Conservation (phyloP, 345 rosid species). For the Syzygium oleosum region DNA sequence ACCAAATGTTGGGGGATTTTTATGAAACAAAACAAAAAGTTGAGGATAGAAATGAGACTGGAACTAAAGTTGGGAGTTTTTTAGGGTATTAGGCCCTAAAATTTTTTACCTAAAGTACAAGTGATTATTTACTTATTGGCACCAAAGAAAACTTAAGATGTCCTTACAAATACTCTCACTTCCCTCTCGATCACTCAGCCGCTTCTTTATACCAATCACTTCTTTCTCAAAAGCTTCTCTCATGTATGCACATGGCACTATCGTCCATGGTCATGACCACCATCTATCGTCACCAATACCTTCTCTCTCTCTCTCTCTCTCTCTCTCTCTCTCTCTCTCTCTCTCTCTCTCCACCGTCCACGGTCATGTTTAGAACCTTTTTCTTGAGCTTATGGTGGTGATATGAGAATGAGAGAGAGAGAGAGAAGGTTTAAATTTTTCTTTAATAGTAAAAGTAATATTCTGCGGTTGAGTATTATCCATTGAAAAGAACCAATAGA, state of each 20-base stretch:
- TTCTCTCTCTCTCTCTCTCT: neutral
- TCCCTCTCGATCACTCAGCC: neutral
- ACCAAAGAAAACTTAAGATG: neutral
- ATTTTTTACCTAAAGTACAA: neutral
- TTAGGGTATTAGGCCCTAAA: neutral
- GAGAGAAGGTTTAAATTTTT: neutral
- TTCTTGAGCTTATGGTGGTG: neutral
- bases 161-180: neutral
- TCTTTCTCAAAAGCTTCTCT: neutral
- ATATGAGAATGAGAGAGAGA: neutral
- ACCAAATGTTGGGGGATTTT: no score
- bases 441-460: neutral
- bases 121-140: neutral
- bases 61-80: no score
- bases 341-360: neutral
- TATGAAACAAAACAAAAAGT: no score
- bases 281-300: neutral
- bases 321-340: no score
- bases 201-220: neutral
- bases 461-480: neutral
- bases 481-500: neutral
- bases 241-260: neutral
- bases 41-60: no score
- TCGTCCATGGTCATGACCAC: neutral
- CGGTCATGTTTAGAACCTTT: neutral